Evolutionary conservation across 2,329 filamentous ascomycete genomes (phyloP).

Genomic region (Scorias spongiosa): DNA sequence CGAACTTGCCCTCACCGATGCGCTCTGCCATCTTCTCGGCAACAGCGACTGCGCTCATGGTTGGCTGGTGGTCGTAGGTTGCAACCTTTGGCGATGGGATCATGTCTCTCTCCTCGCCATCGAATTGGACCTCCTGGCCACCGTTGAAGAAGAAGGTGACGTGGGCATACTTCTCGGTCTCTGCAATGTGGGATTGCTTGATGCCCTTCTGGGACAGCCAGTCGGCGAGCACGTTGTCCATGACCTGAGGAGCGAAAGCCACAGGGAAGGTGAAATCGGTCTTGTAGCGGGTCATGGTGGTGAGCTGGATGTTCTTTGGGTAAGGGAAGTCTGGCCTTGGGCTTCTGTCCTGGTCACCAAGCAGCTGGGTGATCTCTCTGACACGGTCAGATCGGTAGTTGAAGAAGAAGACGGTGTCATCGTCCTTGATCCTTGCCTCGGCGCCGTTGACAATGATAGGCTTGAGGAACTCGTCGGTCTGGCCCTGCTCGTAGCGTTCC

Average conservation of each 20-base stretch:
- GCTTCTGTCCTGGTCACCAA: slow-evolving; percentile 84
- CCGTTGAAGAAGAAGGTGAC: slow-evolving; percentile 99
- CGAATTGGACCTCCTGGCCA: slow-evolving; percentile 91
- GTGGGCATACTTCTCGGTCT: slow-evolving; percentile 99
- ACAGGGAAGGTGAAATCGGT: slow-evolving; percentile 80
- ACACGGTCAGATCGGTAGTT: slow-evolving; percentile 99
- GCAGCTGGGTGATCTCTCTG: slow-evolving; percentile 85
- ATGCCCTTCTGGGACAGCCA: slow-evolving; percentile 81
- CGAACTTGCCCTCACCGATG: slow-evolving; percentile 69
- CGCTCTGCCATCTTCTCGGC: slow-evolving; percentile 82
- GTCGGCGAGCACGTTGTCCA: slow-evolving; percentile 97
- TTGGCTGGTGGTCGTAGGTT: slow-evolving; percentile 86
- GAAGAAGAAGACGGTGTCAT: slow-evolving; percentile 98
- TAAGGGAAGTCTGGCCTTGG: slow-evolving; percentile 83
- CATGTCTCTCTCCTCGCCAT: slow-evolving; percentile 81
- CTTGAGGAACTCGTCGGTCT: slow-evolving; percentile 96
- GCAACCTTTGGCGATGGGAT: slow-evolving; percentile 89
- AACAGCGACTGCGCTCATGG: slow-evolving; percentile 88
- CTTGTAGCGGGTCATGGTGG: slow-evolving; percentile 99
- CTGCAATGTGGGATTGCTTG: slow-evolving; percentile 89
- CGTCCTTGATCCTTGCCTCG: slow-evolving; percentile 73
- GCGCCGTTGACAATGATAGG: slow-evolving; percentile 88
- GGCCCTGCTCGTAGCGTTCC: slow-evolving; percentile 70
- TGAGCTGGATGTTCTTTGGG: slow-evolving; percentile 73
- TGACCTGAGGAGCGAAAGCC: slow-evolving; percentile 85